Base-by-base conservation (phyloP, 768 basidiomycete genomes). In the Leccinellum luteum region DNA sequence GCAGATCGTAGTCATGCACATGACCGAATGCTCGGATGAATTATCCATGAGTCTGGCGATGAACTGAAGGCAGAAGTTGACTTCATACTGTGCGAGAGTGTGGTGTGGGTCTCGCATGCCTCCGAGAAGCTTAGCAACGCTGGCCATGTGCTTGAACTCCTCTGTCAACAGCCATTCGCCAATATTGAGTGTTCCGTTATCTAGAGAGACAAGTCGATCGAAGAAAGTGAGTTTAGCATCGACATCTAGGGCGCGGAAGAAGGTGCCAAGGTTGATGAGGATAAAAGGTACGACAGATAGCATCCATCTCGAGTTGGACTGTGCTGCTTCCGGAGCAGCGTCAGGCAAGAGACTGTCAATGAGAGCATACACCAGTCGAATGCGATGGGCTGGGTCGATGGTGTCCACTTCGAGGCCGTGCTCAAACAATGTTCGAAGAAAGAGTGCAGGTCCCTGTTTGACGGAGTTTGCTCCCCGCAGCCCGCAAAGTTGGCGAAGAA, bases 91-190 rank as follows among this genome's bases (percentile, higher is more conserved):
- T 31, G 76, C 64, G 57, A 84, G 61, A 2, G 69, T 59, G 12
- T 70, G 73, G 48, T 76, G 71, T 8, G 79, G 73, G 31, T 70
- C 71, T 5, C 69, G 61, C 48, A 67, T 57, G 9, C 58, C 59
- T 14, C 73, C 68, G 47, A 84, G 67, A 2, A 62, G 59, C 51
- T 75, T 73, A 21, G 84, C 70, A 21, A 71, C 66, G 13, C 68
- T 69, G 7, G 71, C 70, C 47, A 87, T 71, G n/a, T 76, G 71
- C 66, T 82, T 83, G 57, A 87, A 63, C 58, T 89, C 86, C 60
- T 87, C 82, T n/a, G 72, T 64, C 9, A 92, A 63, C 25, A 92
- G 64, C 88, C 89, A 92, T 58, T 88, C 85, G 44, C 63, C 66
- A 9, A 70, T 14, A 15, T 61, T 54, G 12, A 71, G 61, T 1